Evolutionary conservation across 331 rosid genomes (phyloP).

Genomic region (Quercus lobata): DNA sequence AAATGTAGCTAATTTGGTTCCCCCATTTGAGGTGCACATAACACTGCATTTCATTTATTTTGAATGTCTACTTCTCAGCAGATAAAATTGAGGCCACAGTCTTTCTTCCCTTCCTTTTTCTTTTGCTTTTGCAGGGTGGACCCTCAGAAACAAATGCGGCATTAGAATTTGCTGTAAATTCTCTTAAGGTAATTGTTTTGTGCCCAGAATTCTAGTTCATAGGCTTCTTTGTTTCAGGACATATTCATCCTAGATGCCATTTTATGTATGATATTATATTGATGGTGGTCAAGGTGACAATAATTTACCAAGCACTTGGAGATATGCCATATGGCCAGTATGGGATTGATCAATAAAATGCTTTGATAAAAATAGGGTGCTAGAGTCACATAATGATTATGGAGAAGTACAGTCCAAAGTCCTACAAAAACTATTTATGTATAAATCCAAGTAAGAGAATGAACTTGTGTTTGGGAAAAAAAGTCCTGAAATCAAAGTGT

Average conservation of each 20-base stretch:
- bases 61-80: neutral
- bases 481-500: neutral
- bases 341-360: neutral
- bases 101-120: conserved; percentile 9
- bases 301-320: neutral
- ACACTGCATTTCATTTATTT: conserved; percentile 11
- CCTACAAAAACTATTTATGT: neutral
- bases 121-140: conserved; percentile 52
- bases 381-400: neutral
- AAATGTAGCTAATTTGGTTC: conserved; percentile 90
- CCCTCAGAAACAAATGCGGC: conserved; percentile 96
- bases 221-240: neutral
- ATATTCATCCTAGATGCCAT: neutral
- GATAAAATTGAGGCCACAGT: conserved; percentile 1
- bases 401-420: neutral
- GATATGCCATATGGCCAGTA: neutral
- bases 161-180: conserved; percentile 78
- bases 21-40: conserved; percentile 64
- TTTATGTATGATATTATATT: neutral
- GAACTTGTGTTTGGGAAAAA: neutral
- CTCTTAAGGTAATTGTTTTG: conserved; percentile 55
- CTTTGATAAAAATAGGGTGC: neutral
- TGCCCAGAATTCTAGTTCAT: neutral
- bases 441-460: neutral
- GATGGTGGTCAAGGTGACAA: neutral